Evolutionary conservation across 2,329 filamentous ascomycete genomes (phyloP), one percentile per base, ranked within the genome.

Genomic region (Coniochaeta pulveracea): DNA sequence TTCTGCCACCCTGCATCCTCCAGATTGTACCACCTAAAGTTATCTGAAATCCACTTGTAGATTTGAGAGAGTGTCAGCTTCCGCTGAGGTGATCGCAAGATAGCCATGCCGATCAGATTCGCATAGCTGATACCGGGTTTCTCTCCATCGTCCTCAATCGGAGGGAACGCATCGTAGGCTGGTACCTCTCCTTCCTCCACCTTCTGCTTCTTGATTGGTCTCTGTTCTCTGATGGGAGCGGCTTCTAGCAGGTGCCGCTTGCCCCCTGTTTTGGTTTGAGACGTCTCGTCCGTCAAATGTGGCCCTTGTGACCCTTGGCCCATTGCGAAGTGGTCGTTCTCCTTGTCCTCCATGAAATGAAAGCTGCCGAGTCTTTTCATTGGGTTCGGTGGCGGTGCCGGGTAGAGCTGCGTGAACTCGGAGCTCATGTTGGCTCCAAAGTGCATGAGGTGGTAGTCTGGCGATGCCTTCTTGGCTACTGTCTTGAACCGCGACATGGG

Each of bases 11-110:
- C 89, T 9, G 83, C 77, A 47, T 95, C 86, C 36, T 79, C 73
- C 26, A 76, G 72, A 45, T 74, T 79, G 63, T 96, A 98, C 58
- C 89, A 95, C 5, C 74, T 78, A 54, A 83, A 96, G 12, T 80
- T 88, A 53, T 93, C 85, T n/a, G 85, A 93, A 47, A 98, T 96
- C 89, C 91, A 98, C 53, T 93, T 94, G 69, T 96, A 98, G 46
- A 98, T 98, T 56, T 95, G 86, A 17, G 86, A 78, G 12, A 98
- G 69, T 1, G 91, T 96, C 40, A 96, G 67, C 34, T 84, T 80
- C 39, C 86, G 78, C 40, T 80, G 76, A 10, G 83, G 80, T 4
- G 91, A 85, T 40, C 88, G 78, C 15, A 96, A 66, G 47, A 98
- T 95, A 33, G 91, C 86, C 88, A 95, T 95, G 51, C 85, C 91